These are phyloP conservation scores for Chlamydomonas schloesseri DNA, from an alignment of 139 green algal genomes.

Conservation along the genomic window DNA sequence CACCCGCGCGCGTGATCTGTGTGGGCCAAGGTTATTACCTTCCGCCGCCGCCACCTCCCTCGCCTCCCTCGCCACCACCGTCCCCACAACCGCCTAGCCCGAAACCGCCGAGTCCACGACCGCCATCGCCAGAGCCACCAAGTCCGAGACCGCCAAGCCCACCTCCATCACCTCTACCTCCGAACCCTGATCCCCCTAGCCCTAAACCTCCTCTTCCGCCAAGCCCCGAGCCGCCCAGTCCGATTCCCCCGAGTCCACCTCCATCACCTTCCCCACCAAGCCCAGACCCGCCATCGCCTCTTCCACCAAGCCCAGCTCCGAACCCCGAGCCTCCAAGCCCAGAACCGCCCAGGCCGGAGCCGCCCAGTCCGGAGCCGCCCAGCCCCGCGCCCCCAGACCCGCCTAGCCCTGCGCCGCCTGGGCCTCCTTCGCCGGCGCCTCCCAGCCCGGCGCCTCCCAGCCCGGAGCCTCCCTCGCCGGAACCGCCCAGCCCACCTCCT, in stretches of 20 bases:
- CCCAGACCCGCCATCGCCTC: not conserved
- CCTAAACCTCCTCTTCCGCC: not conserved
- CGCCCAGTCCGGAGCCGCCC: too few relatives aligned
- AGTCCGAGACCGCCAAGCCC: not conserved
- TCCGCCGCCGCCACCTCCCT: not conserved
- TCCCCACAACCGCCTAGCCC: not conserved
- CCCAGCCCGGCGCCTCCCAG: not conserved
- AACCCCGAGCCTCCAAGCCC: not conserved
- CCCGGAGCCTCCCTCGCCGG: not conserved
- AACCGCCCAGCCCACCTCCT: not conserved
- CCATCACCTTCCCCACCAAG: too few relatives aligned
- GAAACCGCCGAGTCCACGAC: not conserved
- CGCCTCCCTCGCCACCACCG: not conserved
- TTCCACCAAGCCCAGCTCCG: not conserved
- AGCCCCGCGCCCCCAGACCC: too few relatives aligned
- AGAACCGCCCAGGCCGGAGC: too few relatives aligned
- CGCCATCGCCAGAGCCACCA: not conserved
- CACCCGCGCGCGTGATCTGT: not conserved
- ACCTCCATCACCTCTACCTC: not conserved
- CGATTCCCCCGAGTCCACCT: not conserved
- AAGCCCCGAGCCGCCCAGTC: not conserved
- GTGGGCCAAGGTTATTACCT: not conserved
- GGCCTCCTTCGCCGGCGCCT: not conserved
- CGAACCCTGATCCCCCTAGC: not conserved
- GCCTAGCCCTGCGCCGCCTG: too few relatives aligned